Evolutionary conservation across 2,329 filamentous ascomycete genomes (phyloP), one percentile per base, ranked within the genome.

Genomic region (Piedraia hortae): DNA sequence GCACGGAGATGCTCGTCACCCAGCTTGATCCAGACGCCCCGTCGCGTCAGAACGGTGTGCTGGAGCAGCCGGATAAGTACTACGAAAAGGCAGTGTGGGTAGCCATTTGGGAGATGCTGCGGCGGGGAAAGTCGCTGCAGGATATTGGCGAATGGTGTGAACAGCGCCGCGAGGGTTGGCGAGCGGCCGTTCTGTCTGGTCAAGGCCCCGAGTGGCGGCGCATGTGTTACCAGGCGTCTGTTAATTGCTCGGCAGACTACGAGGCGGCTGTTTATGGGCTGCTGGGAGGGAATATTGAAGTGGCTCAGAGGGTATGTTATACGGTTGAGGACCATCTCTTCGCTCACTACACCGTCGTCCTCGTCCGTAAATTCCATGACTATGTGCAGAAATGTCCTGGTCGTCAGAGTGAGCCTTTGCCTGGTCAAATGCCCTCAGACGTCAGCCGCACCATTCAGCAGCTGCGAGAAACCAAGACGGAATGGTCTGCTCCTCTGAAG

Each of bases 1-100:
- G 50, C 34, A 62, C 57, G 12, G 62, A 63, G 24, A 57, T 61
- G 4, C 48, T 90, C 3, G 64, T 89, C 23, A 88, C 77, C 1
- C 75, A 90, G 34, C 55, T 97, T 15, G 85, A 97, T 36, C 85
- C 85, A 0, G 85, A 97, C 50, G 75, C 78, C 4, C 56, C 66
- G n/a, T 67, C 65, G 16, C 62, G 85, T 28, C 80, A 93, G 44
- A 58, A 57, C 21, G 62, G 73, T 24, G 63, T 58, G 21, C 52
- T 93, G 18, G 71, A 89, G 39, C 61, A 66, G 12, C 64, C 80
- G 35, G 85, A 97, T 39, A 66, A 77, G 31, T 80, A 68, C 36
- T 85, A 82, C 30, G 85, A 97, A 48, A 63, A 70, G 23, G 72
- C 78, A 3, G 73, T 89, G 20, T 93, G 85, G 80, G 58, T 80